Percentiles rank a stretch among this genome's conserved stretches.
Conservation (phyloP, 2,329 filamentous ascomycete species). For the Sclerotinia trifoliorum region DNA sequence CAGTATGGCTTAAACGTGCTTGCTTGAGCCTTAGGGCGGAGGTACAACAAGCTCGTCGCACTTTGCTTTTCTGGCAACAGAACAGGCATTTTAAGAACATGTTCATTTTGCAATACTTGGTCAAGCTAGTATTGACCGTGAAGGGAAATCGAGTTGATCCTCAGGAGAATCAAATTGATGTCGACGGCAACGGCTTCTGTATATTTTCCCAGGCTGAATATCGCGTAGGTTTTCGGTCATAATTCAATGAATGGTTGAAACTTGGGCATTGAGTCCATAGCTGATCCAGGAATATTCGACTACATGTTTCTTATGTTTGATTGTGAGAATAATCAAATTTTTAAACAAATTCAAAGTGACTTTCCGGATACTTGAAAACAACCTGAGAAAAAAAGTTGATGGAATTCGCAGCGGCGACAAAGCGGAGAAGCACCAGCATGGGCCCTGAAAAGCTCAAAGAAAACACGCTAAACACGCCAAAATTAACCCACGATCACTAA, state of each 20-base stretch:
- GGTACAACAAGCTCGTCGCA: not conserved
- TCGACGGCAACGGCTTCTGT: too few species aligned
- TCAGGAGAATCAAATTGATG: not conserved
- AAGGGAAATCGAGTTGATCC: not conserved
- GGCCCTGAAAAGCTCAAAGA: not conserved
- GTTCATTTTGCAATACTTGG: not conserved
- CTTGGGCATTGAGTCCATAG: not conserved
- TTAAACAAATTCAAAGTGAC: too few species aligned
- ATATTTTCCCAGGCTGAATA: too few species aligned
- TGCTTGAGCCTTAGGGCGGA: not conserved
- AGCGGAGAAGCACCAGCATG: not conserved
- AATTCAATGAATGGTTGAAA: too few species aligned
- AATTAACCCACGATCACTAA: slow-evolving; percentile 4
- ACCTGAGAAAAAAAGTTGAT: too few species aligned
- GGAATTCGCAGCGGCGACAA: too few species aligned
- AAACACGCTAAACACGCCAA: slow-evolving; percentile 12
- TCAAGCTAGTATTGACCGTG: not conserved
- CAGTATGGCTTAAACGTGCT: not conserved
- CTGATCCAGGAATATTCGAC: not conserved
- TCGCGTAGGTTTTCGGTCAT: too few species aligned
- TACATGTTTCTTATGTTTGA: not conserved
- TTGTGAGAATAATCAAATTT: too few species aligned
- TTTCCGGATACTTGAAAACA: too few species aligned
- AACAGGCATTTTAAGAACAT: not conserved
- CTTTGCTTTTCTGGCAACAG: not conserved